These are phyloP conservation scores for Ophiocordyceps unilateralis DNA, from an alignment of 2,329 filamentous ascomycete species.

Conservation along the genomic window DNA sequence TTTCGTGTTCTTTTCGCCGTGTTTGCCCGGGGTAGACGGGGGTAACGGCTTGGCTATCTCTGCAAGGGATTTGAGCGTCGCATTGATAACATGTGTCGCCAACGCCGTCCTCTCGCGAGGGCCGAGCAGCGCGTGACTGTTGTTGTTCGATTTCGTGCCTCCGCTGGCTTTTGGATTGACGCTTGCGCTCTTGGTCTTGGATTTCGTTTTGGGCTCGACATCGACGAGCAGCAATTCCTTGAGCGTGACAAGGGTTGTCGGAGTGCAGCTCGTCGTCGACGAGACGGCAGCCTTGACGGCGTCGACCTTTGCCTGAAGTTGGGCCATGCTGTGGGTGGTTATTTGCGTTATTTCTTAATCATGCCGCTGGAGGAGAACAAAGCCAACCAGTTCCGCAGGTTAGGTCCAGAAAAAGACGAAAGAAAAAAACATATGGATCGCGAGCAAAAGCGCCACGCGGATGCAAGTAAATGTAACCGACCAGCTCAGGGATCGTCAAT, in stretches of 20 bases:
- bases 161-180: slow-evolving; percentile 11
- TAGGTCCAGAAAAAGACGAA: slow-evolving; percentile 2
- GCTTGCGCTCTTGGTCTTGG: slow-evolving; percentile 10
- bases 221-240: slow-evolving; percentile 27
- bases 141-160: slow-evolving; percentile 4
- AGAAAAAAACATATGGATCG: slow-evolving; percentile 7
- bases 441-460: slow-evolving; percentile 8
- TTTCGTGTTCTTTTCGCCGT: slow-evolving; percentile 12
- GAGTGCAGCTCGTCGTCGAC: slow-evolving; percentile 35
- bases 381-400: background rate
- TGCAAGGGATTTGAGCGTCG: slow-evolving; percentile 48
- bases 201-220: slow-evolving; percentile 11
- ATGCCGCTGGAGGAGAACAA: slow-evolving; percentile 13
- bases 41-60: slow-evolving; percentile 40
- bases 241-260: slow-evolving; percentile 26
- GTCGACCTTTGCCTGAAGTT: slow-evolving; percentile 24
- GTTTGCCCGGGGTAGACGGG: slow-evolving; percentile 14
- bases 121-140: slow-evolving; percentile 12
- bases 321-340: slow-evolving; percentile 20
- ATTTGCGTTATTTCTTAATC: slow-evolving; percentile 11
- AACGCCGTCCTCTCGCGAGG: slow-evolving; percentile 43
- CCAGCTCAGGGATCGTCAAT: background rate
- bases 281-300: slow-evolving; percentile 36
- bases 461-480: slow-evolving; percentile 6
- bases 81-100: slow-evolving; percentile 59